phyloP scores from a whole-genome alignment of 306 rosid species.

The Chamaecrista fasciculata region DNA sequence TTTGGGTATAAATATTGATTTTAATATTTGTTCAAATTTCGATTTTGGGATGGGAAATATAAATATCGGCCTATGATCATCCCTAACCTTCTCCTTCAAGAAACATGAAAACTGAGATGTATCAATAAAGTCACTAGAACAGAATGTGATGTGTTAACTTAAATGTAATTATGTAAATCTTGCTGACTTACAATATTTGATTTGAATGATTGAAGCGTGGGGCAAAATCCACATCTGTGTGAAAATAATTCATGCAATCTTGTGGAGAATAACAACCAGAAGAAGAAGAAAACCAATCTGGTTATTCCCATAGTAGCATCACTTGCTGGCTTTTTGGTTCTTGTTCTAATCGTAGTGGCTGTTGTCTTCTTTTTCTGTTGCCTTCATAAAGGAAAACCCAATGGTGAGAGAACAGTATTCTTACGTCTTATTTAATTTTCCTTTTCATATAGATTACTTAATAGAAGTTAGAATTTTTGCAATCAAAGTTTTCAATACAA shows the following conservation, averaged over 20 bases:
- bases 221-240: constrained; percentile 41
- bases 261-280: background rate
- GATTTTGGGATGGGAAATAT: too few species aligned
- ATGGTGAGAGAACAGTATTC: constrained; percentile 11
- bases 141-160: background rate
- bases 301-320: constrained; percentile 43
- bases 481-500: too few species aligned
- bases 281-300: constrained; percentile 22
- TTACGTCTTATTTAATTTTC: background rate
- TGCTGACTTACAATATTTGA: constrained; percentile 5
- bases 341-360: constrained; percentile 20
- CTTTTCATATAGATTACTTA: background rate
- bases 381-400: constrained; percentile 23
- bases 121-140: background rate
- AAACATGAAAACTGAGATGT: background rate
- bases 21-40: too few species aligned
- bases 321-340: constrained; percentile 38
- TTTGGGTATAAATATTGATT: too few species aligned
- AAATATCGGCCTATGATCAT: too few species aligned
- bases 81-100: too few species aligned
- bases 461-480: background rate
- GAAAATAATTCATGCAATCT: constrained; percentile 24
- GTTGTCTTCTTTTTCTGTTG: constrained; percentile 27
- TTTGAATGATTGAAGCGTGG: constrained; percentile 28
- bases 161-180: background rate